Conservation (phyloP, 2,329 filamentous ascomycete genomes). For the Aspergillus pseudoglaucus region DNA sequence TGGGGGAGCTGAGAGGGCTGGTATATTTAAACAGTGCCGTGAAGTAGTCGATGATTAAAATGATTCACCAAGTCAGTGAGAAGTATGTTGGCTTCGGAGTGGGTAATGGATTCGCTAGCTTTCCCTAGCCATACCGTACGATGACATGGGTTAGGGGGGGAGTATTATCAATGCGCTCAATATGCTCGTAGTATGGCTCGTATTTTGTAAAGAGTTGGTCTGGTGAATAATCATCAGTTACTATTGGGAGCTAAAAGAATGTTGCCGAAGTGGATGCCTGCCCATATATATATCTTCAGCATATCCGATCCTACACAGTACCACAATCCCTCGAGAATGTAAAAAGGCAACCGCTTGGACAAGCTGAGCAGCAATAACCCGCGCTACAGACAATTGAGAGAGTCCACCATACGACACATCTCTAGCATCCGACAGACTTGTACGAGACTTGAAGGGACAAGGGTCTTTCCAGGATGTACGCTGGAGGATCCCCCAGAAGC, state of each 20-base stretch:
- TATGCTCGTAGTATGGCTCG: constrained; percentile 5
- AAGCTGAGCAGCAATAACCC: constrained; percentile 13
- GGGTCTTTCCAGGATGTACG: constrained; percentile 6
- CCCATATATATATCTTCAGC: constrained; percentile 2
- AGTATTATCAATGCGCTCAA: constrained; percentile 11
- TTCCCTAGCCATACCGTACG: constrained; percentile 19
- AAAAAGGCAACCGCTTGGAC: constrained; percentile 14
- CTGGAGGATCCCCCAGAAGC: background rate
- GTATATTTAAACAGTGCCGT: constrained; percentile 10
- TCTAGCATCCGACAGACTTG: constrained; percentile 15
- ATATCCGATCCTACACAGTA: constrained; percentile 5
- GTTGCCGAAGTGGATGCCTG: constrained; percentile 13
- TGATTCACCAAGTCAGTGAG: constrained; percentile 20
- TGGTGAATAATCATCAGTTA: constrained; percentile 10
- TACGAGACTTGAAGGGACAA: constrained; percentile 11
- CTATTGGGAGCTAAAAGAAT: constrained; percentile 11
- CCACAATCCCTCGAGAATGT: constrained; percentile 15
- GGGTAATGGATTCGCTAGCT: constrained; percentile 13
- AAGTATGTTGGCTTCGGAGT: constrained; percentile 14
- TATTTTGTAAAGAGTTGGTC: constrained; percentile 11
- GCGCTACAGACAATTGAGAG: constrained; percentile 11
- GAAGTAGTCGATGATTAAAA: constrained; percentile 10
- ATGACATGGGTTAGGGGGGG: constrained; percentile 11
- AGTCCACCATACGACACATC: constrained; percentile 11
- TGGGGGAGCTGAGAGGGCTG: constrained; percentile 17